Base-by-base conservation (phyloP, 805 yeast genomes). In the Suhomyces canberraensis region DNA sequence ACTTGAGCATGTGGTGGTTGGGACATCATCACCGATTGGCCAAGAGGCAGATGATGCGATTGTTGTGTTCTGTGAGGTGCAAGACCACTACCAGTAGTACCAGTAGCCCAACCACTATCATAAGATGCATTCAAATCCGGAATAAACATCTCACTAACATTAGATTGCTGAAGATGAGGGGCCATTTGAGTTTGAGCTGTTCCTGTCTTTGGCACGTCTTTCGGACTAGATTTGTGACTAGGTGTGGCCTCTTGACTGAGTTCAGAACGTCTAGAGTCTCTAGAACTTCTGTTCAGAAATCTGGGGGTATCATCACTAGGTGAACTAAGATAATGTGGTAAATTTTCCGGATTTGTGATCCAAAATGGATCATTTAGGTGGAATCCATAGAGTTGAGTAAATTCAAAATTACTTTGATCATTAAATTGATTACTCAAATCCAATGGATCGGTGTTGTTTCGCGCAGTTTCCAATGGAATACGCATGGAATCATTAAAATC, bases 281-380 rank as follows among this genome's bases (percentile, higher is more conserved):
- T 8, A 5, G 14, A 24, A 24, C 11, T n/a, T 8, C 26, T 8
- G 13, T 24, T 8, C 26, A 24, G 9, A 8, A n/a, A 24, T 24
- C 11, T 24, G 6, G 26, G 26, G 11, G 26, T n/a, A 18, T 53
- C 63, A 25, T 58, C 64, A 36, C 55, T 53, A 1, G 65, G 50
- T 8, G 50, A 40, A 22, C 46, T 45, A 16, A 48, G 40, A 41
- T 58, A 56, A 53, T 56, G 57, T 8, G 73, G 72, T 36, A 71
- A 53, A 42, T 69, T 71, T 30, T 61, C 71, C 3, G 78, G 77
- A 44, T 71, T 71, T 13, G 73, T 71, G 31, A 73, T 59, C 67
- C 75, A 73, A 42, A 75, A 75, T 5, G 79, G 79, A 50, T 75
- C 80, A 32, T 58, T 60, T 25, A 71, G 48, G 31, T 60, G 53